Conservation (phyloP, 345 rosid species). For the Dipteronia dyeriana region DNA sequence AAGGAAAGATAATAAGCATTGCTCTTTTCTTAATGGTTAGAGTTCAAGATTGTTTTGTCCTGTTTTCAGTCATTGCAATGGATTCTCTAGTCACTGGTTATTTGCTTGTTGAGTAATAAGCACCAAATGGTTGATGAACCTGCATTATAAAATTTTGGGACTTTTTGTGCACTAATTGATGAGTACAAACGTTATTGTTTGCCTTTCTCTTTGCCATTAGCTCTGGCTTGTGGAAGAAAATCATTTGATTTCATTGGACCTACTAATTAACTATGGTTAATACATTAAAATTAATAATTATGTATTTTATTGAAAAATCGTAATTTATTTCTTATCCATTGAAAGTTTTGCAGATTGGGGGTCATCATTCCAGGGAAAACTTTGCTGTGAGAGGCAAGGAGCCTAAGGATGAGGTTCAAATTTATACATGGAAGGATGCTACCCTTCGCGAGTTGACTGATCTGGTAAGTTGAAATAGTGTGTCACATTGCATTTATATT, state of each 20-base stretch:
- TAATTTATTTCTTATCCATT: not conserved
- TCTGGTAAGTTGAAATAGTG: conserved; percentile 48
- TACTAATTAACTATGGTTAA: not conserved
- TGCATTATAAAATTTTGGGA: not conserved
- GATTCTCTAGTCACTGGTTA: not conserved
- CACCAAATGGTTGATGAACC: not conserved
- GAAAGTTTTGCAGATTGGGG: conserved; percentile 57
- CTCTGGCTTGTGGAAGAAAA: not conserved
- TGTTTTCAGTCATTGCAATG: not conserved
- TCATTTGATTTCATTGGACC: not conserved
- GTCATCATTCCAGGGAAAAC: conserved; percentile 80
- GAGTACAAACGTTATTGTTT: not conserved
- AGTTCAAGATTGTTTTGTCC: not conserved
- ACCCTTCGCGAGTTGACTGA: conserved; percentile 86
- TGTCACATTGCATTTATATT: not conserved
- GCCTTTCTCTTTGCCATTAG: not conserved
- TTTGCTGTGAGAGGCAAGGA: conserved; percentile 97
- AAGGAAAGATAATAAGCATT: not conserved
- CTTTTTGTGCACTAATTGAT: not conserved
- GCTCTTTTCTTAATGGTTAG: not conserved
- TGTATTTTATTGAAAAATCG: not conserved
- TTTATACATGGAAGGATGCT: conserved; percentile 98
- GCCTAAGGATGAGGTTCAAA: conserved; percentile 95
- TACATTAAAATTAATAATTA: not conserved
- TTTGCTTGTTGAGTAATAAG: not conserved